These are phyloP conservation scores for Pyropia yezoensis DNA, from an alignment of 23 red algal species.

Conservation along the genomic window DNA sequence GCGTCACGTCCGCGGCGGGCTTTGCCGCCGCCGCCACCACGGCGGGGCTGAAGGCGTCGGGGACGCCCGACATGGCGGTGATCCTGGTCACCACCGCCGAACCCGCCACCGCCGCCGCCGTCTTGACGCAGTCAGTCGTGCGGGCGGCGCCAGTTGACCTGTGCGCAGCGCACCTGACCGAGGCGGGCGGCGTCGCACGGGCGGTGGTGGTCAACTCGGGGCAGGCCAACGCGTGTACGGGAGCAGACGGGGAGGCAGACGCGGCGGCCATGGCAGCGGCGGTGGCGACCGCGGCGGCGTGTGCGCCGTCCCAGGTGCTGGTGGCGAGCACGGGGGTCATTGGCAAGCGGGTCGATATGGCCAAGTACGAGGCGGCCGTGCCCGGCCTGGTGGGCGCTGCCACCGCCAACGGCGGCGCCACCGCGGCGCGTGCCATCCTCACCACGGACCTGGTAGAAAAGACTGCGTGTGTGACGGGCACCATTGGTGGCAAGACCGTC, in stretches of 20 bases:
- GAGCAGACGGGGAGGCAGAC: constrained; percentile 42
- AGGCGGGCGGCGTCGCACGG: constrained; percentile 15
- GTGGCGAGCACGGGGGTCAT: constrained; percentile 92
- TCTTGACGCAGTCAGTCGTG: constrained; percentile 82
- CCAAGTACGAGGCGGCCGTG: constrained; percentile 28
- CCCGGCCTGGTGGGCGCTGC: constrained; percentile 37
- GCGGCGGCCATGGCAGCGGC: constrained; percentile 14
- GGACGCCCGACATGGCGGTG: constrained; percentile 71
- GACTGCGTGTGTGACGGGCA: constrained; percentile 36
- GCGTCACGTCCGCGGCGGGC: constrained; percentile 77
- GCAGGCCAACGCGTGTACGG: constrained; percentile 97
- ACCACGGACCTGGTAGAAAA: constrained; percentile 91
- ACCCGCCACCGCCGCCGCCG: constrained; percentile 56
- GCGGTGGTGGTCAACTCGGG: constrained; percentile 87
- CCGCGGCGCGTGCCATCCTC: constrained; percentile 85
- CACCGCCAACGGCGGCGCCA: constrained; percentile 18
- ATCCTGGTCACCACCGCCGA: constrained; percentile 21
- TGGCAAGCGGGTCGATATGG: constrained; percentile 72
- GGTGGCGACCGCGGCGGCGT: constrained; percentile 26
- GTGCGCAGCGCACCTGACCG: constrained; percentile 34
- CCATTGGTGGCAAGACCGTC: constrained; percentile 32
- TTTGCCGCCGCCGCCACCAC: constrained; percentile 69
- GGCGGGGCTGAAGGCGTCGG: constrained; percentile 90
- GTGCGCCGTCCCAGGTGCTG: constrained; percentile 39
- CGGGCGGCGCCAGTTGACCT: constrained; percentile 83